Evolutionary conservation across 352 stramenopile genomes (phyloP).

Genomic region (Phytophthora pinifolia): DNA sequence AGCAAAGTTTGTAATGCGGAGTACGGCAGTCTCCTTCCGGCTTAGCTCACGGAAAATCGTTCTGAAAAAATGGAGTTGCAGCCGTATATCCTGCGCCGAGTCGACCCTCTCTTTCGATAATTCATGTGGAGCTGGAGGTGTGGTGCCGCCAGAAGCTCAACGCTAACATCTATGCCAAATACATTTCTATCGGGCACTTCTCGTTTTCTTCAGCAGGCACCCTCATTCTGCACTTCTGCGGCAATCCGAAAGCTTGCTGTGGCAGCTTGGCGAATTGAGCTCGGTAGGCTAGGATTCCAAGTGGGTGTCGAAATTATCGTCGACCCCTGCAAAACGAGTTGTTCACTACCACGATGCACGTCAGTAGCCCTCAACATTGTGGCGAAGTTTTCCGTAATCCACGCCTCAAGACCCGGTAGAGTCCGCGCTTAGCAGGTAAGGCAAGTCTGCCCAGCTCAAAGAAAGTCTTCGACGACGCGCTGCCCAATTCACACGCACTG

Average conservation of each 20-base stretch:
- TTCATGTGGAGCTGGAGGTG: conserved; percentile 3
- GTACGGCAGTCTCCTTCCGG: not conserved
- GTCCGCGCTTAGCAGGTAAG: too few species aligned
- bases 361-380: too few species aligned
- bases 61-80: not conserved
- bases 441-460: too few species aligned
- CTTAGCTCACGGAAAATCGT: not conserved
- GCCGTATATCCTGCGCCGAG: not conserved
- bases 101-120: not conserved
- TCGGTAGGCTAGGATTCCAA: conserved; percentile 12
- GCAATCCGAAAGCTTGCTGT: not conserved
- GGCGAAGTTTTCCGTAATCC: too few species aligned
- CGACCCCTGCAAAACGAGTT: too few species aligned
- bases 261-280: not conserved
- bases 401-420: too few species aligned
- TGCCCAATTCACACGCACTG: too few species aligned
- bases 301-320: conserved; percentile 19
- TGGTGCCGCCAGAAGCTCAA: conserved; percentile 15
- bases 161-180: conserved; percentile 34
- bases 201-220: conserved; percentile 29
- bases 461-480: too few species aligned
- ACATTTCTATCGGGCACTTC: conserved; percentile 34
- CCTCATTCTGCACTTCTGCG: conserved; percentile 26
- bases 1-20: too few species aligned
- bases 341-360: too few species aligned